These are phyloP conservation scores for Neurospora sp. DNA, from an alignment of 495 filamentous ascomycete genomes.

Conservation along the genomic window DNA sequence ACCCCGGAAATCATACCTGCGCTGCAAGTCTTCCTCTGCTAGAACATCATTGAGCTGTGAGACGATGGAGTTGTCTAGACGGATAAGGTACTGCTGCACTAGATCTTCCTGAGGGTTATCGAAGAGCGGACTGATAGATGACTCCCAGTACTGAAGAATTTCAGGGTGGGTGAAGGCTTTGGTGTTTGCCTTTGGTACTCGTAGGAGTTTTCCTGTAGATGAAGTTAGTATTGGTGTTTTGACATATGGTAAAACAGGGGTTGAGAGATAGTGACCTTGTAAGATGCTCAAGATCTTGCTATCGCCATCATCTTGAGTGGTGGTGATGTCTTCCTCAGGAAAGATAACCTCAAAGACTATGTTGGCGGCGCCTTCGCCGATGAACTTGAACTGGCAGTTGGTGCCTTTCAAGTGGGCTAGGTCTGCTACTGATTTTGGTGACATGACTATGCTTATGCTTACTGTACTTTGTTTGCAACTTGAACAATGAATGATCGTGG, in stretches of 20 bases:
- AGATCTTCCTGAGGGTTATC: slow-evolving; percentile 30
- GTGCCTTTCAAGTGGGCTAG: background rate
- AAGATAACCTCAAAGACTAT: slow-evolving; percentile 52
- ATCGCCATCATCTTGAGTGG: slow-evolving; percentile 3
- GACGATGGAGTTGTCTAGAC: slow-evolving; percentile 31
- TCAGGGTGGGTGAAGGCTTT: slow-evolving; percentile 44
- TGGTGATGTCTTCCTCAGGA: slow-evolving; percentile 8
- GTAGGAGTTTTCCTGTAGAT: slow-evolving; percentile 46
- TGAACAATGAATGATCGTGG: background rate
- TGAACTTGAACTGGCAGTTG: slow-evolving; percentile 20
- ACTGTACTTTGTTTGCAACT: background rate
- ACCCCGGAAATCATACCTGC: slow-evolving; percentile 38
- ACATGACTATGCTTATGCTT: background rate
- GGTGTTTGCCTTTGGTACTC: slow-evolving; percentile 54
- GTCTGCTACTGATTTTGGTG: background rate
- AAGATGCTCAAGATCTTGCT: slow-evolving; percentile 12
- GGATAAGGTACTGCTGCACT: slow-evolving; percentile 49
- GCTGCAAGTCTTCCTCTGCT: slow-evolving; percentile 27
- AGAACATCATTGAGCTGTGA: slow-evolving; percentile 43
- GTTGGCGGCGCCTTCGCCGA: slow-evolving; percentile 62
- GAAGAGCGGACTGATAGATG: slow-evolving; percentile 48
- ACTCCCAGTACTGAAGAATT: slow-evolving; percentile 48
- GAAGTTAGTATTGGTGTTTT: slow-evolving; percentile 1
- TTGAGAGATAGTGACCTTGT: slow-evolving; percentile 3
- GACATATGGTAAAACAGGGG: background rate